phyloP scores from a whole-genome alignment of 768 basidiomycete species.

The Mycena latifolia region DNA sequence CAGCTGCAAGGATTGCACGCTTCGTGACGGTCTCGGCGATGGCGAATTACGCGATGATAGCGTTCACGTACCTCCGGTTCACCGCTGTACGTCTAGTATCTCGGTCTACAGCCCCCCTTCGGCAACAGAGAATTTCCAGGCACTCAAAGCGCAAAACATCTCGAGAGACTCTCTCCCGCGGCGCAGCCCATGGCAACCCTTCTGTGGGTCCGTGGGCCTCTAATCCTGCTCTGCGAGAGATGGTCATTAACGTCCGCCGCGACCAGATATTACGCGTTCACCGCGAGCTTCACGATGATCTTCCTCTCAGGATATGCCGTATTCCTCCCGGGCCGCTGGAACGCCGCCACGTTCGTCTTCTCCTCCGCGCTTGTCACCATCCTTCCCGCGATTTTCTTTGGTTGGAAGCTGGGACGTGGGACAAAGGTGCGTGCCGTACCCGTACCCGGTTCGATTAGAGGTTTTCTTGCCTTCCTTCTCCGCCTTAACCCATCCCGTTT shows the following conservation, averaged over 20 bases:
- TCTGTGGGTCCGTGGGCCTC: conserved; percentile 53
- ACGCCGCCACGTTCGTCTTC: conserved; percentile 60
- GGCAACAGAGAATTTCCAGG: conserved; percentile 42
- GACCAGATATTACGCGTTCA: no score
- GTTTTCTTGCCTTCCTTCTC: background rate
- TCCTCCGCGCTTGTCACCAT: conserved; percentile 60
- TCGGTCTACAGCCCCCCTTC: no score
- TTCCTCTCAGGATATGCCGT: conserved; percentile 62
- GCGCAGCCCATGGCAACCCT: conserved; percentile 62
- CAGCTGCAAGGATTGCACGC: conserved; percentile 43
- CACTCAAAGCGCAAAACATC: conserved; percentile 58
- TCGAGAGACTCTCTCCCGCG: conserved; percentile 57
- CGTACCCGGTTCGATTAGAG: no score
- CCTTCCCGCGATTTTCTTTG: conserved; percentile 55
- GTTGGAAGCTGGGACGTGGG: conserved; percentile 57
- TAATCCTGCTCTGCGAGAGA: background rate
- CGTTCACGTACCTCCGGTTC: conserved; percentile 62
- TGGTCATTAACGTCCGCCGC: no score
- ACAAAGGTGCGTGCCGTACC: conserved; percentile 54
- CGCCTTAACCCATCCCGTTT: no score
- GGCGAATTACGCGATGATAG: conserved; percentile 60
- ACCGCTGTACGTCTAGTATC: conserved; percentile 47
- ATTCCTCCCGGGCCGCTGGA: conserved; percentile 63
- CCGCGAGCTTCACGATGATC: conserved; percentile 57
- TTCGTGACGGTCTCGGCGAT: conserved; percentile 60